phyloP scores from a whole-genome alignment of 345 rosid species.

The Murraya koenigii region DNA sequence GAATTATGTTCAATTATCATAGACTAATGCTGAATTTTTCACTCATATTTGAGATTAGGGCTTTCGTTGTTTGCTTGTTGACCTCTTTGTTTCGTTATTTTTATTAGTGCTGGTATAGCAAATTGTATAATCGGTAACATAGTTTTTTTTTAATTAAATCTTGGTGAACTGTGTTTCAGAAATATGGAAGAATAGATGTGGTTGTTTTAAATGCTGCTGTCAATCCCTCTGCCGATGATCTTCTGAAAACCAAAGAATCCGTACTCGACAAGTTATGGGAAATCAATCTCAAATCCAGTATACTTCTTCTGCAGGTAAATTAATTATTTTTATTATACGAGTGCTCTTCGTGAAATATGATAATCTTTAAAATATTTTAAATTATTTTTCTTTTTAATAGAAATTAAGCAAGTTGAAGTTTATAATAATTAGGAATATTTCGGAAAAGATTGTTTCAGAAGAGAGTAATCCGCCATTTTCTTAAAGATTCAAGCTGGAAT shows the following conservation, averaged over 20 bases:
- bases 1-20: too few species aligned
- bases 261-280: constrained; percentile 90
- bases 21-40: not conserved
- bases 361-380: too few species aligned
- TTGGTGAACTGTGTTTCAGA: constrained; percentile 9
- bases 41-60: too few species aligned
- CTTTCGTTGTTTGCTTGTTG: too few species aligned
- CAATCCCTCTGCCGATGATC: constrained; percentile 59
- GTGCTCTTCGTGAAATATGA: too few species aligned
- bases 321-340: too few species aligned
- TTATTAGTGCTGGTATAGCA: too few species aligned
- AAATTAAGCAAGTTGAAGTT: too few species aligned
- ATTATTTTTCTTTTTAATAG: too few species aligned
- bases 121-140: not conserved
- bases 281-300: constrained; percentile 72
- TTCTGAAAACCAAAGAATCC: constrained; percentile 59
- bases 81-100: too few species aligned
- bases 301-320: constrained; percentile 57
- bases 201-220: constrained; percentile 77
- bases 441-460: too few species aligned
- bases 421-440: too few species aligned
- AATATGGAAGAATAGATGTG: constrained; percentile 73
- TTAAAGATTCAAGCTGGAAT: not conserved
- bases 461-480: not conserved
- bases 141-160: not conserved